A percentile compares a stretch with the other conserved stretches of the same genome.
These are phyloP conservation scores for Boletellus ananas DNA, from an alignment of 768 basidiomycete genomes.

Conservation along the genomic window DNA sequence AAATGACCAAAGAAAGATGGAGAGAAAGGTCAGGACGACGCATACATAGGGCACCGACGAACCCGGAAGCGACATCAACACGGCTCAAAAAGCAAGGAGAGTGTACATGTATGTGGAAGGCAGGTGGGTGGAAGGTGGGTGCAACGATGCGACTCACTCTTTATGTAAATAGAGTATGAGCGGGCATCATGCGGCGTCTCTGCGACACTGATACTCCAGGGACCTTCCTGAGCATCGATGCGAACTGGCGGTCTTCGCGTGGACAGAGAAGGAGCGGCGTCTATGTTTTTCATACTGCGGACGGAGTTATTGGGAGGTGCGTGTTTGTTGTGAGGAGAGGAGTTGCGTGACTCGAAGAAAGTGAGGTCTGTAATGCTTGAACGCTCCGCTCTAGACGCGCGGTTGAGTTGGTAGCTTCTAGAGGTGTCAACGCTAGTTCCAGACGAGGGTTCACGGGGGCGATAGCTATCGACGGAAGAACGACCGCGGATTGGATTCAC, in stretches of 20 bases:
- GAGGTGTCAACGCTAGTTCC: conserved; percentile 46
- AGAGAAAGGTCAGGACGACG: conserved; percentile 15
- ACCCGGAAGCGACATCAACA: conserved; percentile 24
- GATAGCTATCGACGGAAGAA: conserved; percentile 27
- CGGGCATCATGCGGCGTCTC: conserved; percentile 73
- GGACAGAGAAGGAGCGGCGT: conserved; percentile 39
- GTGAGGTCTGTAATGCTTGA: conserved; percentile 40
- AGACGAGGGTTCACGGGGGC: conserved; percentile 28
- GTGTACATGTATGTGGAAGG: conserved; percentile 15
- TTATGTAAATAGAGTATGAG: conserved; percentile 79
- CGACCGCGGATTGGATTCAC: conserved; percentile 28
- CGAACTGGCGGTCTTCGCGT: conserved; percentile 51
- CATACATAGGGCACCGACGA: conserved; percentile 22
- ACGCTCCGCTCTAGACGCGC: conserved; percentile 35
- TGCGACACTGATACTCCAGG: conserved; percentile 86
- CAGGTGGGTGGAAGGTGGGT: conserved; percentile 22
- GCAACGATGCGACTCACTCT: conserved; percentile 57
- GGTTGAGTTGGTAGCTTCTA: conserved; percentile 33
- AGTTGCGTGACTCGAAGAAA: conserved; percentile 38
- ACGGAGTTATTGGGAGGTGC: conserved; percentile 29
- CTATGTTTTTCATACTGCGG: conserved; percentile 42
- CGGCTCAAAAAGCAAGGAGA: conserved; percentile 19
- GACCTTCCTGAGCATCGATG: conserved; percentile 73
- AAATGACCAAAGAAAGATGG: conserved; percentile 8
- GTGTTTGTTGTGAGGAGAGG: conserved; percentile 31